Evolutionary conservation across 768 basidiomycete genomes (phyloP).

Genomic region (Suillus luteus): DNA sequence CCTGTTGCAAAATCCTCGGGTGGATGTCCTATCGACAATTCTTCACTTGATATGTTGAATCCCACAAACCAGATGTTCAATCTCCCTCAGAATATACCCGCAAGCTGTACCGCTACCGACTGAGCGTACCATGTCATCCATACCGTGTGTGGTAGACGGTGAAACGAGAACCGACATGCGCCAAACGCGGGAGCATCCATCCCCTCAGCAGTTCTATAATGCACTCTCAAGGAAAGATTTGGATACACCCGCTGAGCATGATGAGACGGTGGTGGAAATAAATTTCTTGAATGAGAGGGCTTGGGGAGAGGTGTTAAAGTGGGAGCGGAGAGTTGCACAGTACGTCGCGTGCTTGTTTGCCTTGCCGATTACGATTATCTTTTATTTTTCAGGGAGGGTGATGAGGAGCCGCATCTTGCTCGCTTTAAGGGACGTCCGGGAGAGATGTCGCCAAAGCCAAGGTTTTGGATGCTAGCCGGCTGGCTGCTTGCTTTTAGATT

Average conservation of each 20-base stretch:
- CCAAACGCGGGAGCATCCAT: conserved; percentile 89
- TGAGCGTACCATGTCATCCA: conserved; percentile 77
- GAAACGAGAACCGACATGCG: conserved; percentile 18
- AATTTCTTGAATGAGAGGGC: too few relatives aligned
- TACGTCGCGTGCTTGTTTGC: background rate
- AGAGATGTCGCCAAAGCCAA: conserved; percentile 92
- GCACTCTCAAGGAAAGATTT: conserved; percentile 94
- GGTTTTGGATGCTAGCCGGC: conserved; percentile 82
- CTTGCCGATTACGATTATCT: conserved; percentile 9
- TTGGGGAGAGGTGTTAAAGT: too few relatives aligned
- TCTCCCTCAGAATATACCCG: conserved; percentile 64
- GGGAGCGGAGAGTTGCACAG: too few relatives aligned
- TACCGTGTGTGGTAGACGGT: conserved; percentile 61
- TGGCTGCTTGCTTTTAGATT: conserved; percentile 88
- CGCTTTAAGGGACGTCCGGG: conserved; percentile 90
- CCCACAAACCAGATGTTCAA: conserved; percentile 85
- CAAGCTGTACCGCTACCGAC: conserved; percentile 68
- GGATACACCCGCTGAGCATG: conserved; percentile 95
- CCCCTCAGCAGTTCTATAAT: conserved; percentile 97
- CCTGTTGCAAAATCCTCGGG: conserved; percentile 33
- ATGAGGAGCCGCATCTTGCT: conserved; percentile 71
- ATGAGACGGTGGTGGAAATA: conserved; percentile 97
- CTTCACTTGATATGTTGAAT: conserved; percentile 48
- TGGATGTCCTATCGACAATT: conserved; percentile 67
- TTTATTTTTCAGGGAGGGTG: conserved; percentile 41